phyloP scores from a whole-genome alignment of 257 asterid genomes.

The Nicotiana paniculata region DNA sequence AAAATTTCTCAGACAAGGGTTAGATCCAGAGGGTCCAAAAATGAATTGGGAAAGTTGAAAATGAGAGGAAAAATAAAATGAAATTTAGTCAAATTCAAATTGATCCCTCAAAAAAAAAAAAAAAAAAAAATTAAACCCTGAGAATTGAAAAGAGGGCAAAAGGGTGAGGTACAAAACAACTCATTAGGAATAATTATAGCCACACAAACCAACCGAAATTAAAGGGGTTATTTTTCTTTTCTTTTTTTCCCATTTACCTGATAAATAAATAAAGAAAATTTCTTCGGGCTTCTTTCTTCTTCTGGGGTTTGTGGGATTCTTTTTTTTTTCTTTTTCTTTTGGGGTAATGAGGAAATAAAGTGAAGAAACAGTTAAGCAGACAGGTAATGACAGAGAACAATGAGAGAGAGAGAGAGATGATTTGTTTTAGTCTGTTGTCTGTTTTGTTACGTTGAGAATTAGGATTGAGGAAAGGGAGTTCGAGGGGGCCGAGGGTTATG shows the following conservation, averaged over 20 bases:
- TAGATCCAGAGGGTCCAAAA: slow-evolving; percentile 10
- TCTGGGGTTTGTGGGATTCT: background rate
- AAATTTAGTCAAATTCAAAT: background rate
- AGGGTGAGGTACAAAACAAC: background rate
- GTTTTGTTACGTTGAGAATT: background rate
- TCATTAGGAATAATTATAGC: background rate
- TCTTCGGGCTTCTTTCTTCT: background rate
- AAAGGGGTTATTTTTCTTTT: background rate
- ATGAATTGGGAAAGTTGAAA: background rate
- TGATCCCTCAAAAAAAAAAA: background rate
- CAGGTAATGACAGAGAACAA: slow-evolving; percentile 1
- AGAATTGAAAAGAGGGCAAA: background rate
- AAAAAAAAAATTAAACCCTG: background rate
- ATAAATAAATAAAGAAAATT: background rate
- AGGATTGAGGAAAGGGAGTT: background rate
- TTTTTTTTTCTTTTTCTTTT: background rate
- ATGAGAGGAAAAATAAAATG: background rate
- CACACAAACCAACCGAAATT: background rate
- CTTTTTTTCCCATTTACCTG: background rate
- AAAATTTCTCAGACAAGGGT: background rate
- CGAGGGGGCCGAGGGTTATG: background rate
- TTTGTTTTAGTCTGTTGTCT: background rate
- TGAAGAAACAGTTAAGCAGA: slow-evolving; percentile 3
- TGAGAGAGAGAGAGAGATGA: background rate
- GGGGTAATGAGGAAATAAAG: background rate